Evolutionary conservation across 1,284 basidiomycete genomes (phyloP).

Genomic region (Boletus calvinii): DNA sequence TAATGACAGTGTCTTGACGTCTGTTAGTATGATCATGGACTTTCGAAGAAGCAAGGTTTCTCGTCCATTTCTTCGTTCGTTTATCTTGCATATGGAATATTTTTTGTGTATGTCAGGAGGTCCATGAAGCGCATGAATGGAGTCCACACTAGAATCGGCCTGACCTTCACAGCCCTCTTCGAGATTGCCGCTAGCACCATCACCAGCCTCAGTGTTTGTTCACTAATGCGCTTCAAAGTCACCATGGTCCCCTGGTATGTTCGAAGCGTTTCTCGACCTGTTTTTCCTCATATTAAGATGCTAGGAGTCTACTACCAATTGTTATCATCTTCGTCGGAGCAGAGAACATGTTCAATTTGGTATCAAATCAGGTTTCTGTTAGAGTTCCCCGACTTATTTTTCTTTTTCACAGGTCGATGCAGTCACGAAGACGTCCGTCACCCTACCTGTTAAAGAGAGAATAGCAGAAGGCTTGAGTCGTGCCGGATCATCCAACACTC

Average conservation of each 20-base stretch:
- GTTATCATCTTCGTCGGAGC: conserved; percentile 95
- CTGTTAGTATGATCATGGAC: conserved; percentile 51
- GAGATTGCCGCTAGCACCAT: conserved; percentile 91
- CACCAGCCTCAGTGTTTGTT: conserved; percentile 90
- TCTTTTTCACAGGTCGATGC: conserved; percentile 67
- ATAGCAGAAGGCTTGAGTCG: conserved; percentile 87
- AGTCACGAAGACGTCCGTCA: conserved; percentile 86
- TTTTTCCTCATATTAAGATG: conserved; percentile 9
- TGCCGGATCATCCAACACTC: conserved; percentile 87
- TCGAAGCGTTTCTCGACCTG: background rate
- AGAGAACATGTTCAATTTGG: conserved; percentile 96
- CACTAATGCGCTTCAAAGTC: conserved; percentile 79
- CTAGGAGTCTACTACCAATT: conserved; percentile 84
- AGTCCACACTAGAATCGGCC: conserved; percentile 88
- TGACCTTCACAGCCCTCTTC: conserved; percentile 91
- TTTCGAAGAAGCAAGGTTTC: conserved; percentile 42
- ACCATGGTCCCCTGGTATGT: conserved; percentile 83
- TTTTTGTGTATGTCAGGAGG: conserved; percentile 77
- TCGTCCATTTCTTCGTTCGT: conserved; percentile 71
- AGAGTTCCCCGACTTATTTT: conserved; percentile 1
- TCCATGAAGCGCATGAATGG: conserved; percentile 79
- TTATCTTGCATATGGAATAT: conserved; percentile 76
- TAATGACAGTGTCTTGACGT: conserved; percentile 9
- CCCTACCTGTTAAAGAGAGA: conserved; percentile 88
- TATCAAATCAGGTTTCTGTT: conserved; percentile 39